A percentile compares a stretch with the other conserved stretches of the same genome.
Conservation (phyloP, 164 flowering plant species). For the Sextonia rubra region DNA sequence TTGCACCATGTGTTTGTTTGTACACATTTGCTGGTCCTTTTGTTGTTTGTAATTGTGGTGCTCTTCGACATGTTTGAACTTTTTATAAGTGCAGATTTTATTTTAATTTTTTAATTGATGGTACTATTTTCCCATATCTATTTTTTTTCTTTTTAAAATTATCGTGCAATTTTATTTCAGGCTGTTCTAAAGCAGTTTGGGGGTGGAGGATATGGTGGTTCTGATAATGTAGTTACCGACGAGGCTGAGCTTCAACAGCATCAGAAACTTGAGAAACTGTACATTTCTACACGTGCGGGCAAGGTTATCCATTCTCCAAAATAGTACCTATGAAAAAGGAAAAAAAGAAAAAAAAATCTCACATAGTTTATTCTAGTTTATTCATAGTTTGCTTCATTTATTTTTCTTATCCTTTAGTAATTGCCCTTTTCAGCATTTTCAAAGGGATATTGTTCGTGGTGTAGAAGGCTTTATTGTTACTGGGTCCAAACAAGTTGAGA, state of each 20-base stretch:
- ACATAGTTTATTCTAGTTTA: too few relatives aligned
- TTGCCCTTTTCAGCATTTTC: conserved; percentile 57
- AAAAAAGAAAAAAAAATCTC: too few relatives aligned
- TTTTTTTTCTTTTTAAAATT: too few relatives aligned
- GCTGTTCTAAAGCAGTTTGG: conserved; percentile 85
- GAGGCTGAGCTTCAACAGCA: conserved; percentile 70
- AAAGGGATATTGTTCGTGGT: conserved; percentile 89
- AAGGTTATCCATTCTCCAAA: conserved; percentile 46
- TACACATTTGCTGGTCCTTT: too few relatives aligned
- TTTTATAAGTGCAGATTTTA: too few relatives aligned
- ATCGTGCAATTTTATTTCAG: conserved; percentile 25
- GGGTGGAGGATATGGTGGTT: conserved; percentile 70
- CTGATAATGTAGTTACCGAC: conserved; percentile 50
- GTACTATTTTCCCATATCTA: too few relatives aligned
- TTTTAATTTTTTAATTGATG: background rate
- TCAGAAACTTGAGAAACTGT: conserved; percentile 81
- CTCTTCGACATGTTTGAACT: background rate
- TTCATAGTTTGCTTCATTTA: background rate
- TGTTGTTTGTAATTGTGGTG: too few relatives aligned
- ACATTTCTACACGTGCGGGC: conserved; percentile 79
- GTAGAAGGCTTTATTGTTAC: conserved; percentile 82
- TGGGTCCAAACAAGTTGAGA: conserved; percentile 88
- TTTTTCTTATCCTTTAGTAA: conserved; percentile 1
- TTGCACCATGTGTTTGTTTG: too few relatives aligned
- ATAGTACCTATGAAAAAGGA: background rate